A percentile compares a stretch with the other conserved stretches of the same genome.
Conservation (phyloP, 345 rosid species). For the Camelina laxa region DNA sequence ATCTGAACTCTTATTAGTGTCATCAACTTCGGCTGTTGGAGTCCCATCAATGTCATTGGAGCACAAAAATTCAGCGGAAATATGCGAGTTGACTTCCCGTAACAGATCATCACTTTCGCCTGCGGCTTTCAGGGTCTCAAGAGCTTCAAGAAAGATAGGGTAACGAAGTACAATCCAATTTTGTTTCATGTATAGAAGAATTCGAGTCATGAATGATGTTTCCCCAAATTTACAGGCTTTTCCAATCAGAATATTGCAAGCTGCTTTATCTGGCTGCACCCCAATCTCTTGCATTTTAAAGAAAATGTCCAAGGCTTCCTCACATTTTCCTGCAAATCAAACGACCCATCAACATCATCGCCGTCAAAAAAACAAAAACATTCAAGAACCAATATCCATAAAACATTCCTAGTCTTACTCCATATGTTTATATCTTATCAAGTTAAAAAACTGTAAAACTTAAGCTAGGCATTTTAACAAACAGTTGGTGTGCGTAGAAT, state of each 20-base stretch:
- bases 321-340: conserved; percentile 61
- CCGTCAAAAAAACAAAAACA: conserved; percentile 9
- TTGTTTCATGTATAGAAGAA: conserved; percentile 72
- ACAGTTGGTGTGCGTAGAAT: conserved; percentile 40
- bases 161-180: conserved; percentile 62
- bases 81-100: conserved; percentile 73
- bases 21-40: conserved; percentile 41
- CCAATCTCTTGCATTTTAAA: conserved; percentile 79
- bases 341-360: conserved; percentile 22
- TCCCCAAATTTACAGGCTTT: conserved; percentile 69
- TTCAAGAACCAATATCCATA: conserved; percentile 8
- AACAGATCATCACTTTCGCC: conserved; percentile 62
- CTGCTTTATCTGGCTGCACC: conserved; percentile 86
- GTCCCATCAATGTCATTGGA: conserved; percentile 33
- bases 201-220: conserved; percentile 48
- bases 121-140: conserved; percentile 51
- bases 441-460: not conserved
- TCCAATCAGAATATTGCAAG: conserved; percentile 78
- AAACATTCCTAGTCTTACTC: not conserved
- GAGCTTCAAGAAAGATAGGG: conserved; percentile 68
- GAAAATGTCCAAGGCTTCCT: conserved; percentile 74
- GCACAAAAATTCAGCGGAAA: conserved; percentile 43
- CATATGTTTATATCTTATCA: not conserved
- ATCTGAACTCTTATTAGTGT: conserved; percentile 7
- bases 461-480: conserved; percentile 48